Conservation (phyloP, 257 asterid species). For the Solanum chilense region DNA sequence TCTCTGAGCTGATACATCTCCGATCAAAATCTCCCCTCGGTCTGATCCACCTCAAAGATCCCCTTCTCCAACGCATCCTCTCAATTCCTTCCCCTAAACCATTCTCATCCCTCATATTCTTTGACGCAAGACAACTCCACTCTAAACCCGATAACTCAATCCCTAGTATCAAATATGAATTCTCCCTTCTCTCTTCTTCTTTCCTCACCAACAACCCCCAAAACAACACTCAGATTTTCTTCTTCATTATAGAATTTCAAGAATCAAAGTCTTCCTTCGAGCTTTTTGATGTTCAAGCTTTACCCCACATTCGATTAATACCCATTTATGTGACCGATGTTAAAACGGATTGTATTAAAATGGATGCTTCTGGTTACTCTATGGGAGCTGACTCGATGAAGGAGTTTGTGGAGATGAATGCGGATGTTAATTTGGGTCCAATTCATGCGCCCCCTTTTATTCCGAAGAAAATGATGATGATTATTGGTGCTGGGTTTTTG, state of each 20-base stretch:
- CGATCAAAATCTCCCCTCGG: slow-evolving; percentile 46
- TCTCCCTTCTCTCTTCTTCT: slow-evolving; percentile 50
- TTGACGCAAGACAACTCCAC: slow-evolving; percentile 70
- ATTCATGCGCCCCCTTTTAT: slow-evolving; percentile 53
- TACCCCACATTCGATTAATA: slow-evolving; percentile 73
- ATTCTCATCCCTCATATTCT: slow-evolving; percentile 64
- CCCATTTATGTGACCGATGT: slow-evolving; percentile 48
- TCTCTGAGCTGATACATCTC: slow-evolving; percentile 38
- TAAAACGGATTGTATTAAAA: slow-evolving; percentile 43
- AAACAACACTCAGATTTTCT: slow-evolving; percentile 35
- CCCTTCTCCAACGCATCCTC: slow-evolving; percentile 46
- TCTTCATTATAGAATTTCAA: slow-evolving; percentile 55
- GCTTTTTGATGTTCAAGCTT: slow-evolving; percentile 50
- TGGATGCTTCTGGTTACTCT: slow-evolving; percentile 65
- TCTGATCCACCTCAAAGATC: slow-evolving; percentile 50
- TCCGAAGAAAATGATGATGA: slow-evolving; percentile 44
- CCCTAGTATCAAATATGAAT: slow-evolving; percentile 49
- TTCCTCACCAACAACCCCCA: slow-evolving; percentile 46
- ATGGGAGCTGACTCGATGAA: slow-evolving; percentile 81
- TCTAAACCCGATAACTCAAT: slow-evolving; percentile 53
- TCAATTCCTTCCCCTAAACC: slow-evolving; percentile 61
- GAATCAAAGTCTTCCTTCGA: slow-evolving; percentile 60
- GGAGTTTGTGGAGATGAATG: slow-evolving; percentile 49
- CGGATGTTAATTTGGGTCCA: slow-evolving; percentile 37
- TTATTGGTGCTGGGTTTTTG: slow-evolving; percentile 28